Conservation (phyloP, 2,329 filamentous ascomycete species). For the Blumeriella jaapii region DNA sequence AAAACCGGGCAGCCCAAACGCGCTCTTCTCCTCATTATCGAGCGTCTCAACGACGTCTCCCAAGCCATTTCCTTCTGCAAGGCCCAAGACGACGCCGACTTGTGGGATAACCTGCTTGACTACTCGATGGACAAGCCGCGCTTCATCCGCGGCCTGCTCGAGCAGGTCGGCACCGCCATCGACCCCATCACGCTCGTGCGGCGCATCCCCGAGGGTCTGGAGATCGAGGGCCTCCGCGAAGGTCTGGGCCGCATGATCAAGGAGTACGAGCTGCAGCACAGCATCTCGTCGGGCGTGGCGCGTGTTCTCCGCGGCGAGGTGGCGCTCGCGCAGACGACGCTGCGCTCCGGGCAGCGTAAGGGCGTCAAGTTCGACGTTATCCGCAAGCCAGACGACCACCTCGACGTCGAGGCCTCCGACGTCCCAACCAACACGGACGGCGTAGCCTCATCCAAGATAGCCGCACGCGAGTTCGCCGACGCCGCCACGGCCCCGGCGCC, state of each 20-base stretch:
- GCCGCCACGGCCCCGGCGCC: conserved; percentile 5
- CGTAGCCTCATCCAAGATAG: conserved; percentile 7
- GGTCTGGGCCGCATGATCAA: conserved; percentile 85
- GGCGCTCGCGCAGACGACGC: conserved; percentile 64
- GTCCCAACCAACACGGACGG: conserved; percentile 21
- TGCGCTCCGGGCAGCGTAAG: conserved; percentile 68
- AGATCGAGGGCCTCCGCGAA: conserved; percentile 82
- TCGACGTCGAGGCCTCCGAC: conserved; percentile 34
- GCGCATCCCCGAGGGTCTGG: conserved; percentile 82
- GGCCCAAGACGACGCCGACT: conserved; percentile 77
- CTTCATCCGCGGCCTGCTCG: conserved; percentile 84
- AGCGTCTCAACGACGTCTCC: conserved; percentile 79
- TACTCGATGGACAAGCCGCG: conserved; percentile 97
- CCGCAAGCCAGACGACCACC: conserved; percentile 32
- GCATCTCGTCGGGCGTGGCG: conserved; percentile 82
- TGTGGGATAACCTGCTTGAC: conserved; percentile 89
- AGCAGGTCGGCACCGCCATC: conserved; percentile 89
- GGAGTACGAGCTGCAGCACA: conserved; percentile 91
- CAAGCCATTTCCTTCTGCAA: conserved; percentile 93
- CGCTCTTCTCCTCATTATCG: conserved; percentile 85
- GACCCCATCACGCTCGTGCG: conserved; percentile 84
- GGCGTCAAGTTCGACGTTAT: conserved; percentile 82
- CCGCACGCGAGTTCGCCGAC: conserved; percentile 10
- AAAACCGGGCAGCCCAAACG: conserved; percentile 92
- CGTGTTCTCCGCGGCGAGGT: conserved; percentile 82